Base-by-base conservation (phyloP, 1,284 basidiomycete genomes). In the Wolfiporia cocos region DNA sequence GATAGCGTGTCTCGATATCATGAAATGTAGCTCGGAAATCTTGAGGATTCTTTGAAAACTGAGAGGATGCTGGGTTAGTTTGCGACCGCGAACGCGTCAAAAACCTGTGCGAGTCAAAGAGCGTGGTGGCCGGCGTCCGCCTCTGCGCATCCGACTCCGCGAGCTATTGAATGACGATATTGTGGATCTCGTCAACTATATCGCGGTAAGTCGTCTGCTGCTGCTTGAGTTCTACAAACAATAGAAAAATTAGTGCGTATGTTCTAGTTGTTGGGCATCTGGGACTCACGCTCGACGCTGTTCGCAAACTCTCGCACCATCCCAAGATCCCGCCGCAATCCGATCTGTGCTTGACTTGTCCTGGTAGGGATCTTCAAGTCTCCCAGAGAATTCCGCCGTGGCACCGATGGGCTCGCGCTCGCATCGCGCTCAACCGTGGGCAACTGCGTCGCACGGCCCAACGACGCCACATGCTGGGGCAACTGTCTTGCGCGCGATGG, bases 231-330 rank as follows among this genome's bases (percentile, higher is more conserved):
- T 76, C 85, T 86, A 44, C 5, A 43, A 10, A 24, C 2, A 20
- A 22, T 21, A 4, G 18, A 12, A 1, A 7, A 24, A 37, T 10
- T 26, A 33, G 31, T 28, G 11, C 41, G 31, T 36, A 17, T 9
- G 18, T 23, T 11, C 5, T 17, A 14, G 20, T 7, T n/a, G 2
- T 28, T 0, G 2, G 18, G 12, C 18, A 45, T 22, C 4, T 36
- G 15, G 15, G n/a, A 76, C 88, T 68, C 51, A 92, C 92, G 75
- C 55, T 91, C 86, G 28, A 93, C 75, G 49, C 81, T 84, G 4
- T 70, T 64, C 6, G 91, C 91, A 70, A 94, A 94, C 55, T 91
- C 86, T 49, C 83, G 74, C 5, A 94, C 89, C 69, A 92, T 79
- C 1, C 77, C 78, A 55, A 93, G 67, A 62, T 90, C 86, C 51